Conservation (phyloP, 345 rosid genomes). For the Rhodamnia argentea region DNA sequence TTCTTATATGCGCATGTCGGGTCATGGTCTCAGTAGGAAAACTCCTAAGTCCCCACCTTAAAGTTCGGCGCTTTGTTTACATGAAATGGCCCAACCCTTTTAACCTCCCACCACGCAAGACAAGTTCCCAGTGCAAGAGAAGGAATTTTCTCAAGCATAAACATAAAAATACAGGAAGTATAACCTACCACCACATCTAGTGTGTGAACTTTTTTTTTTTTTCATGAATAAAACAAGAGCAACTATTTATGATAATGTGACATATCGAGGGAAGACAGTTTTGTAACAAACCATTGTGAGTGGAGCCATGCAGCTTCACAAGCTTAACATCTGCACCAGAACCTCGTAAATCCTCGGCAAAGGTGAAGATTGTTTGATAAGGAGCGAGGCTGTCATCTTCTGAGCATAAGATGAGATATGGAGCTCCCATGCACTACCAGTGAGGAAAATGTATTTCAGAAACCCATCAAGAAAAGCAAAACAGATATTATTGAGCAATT, state of each 20-base stretch:
- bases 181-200: not conserved
- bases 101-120: not conserved
- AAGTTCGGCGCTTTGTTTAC: not conserved
- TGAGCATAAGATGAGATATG: conserved; percentile 78
- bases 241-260: not conserved
- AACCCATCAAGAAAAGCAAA: not conserved
- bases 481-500: not conserved
- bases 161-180: not conserved
- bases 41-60: not conserved
- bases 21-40: not conserved
- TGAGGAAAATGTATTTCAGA: not conserved
- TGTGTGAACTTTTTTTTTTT: not conserved
- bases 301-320: conserved; percentile 67
- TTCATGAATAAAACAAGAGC: not conserved
- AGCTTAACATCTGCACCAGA: conserved; percentile 75
- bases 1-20: not conserved
- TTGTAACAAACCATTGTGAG: conserved; percentile 57
- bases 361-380: conserved; percentile 36
- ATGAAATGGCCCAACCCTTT: not conserved
- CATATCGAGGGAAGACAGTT: not conserved
- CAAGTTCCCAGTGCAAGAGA: not conserved
- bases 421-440: conserved; percentile 65
- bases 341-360: conserved; percentile 44
- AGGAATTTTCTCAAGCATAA: not conserved
- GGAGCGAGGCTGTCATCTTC: conserved; percentile 73